Conservation (phyloP, 805 yeast species). For the Wickerhamiella occidentalis region DNA sequence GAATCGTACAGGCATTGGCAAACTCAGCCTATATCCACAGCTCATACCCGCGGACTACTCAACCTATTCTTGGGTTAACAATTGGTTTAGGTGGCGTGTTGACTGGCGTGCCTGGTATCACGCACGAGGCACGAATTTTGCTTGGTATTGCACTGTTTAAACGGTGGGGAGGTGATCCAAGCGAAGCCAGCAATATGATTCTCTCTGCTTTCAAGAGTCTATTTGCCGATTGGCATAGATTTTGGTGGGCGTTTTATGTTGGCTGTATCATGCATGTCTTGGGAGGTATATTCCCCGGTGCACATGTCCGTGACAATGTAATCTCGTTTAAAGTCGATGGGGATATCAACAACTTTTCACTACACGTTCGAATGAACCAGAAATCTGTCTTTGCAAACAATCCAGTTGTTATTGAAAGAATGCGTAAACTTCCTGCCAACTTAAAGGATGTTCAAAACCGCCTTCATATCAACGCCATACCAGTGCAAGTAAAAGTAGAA, state of each 20-base stretch:
- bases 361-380: conserved; percentile 19
- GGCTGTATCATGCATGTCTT: conserved; percentile 67
- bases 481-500: conserved; percentile 4
- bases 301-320: conserved; percentile 46
- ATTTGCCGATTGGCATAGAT: conserved; percentile 27
- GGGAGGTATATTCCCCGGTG: conserved; percentile 75
- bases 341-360: conserved; percentile 17
- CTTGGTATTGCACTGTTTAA: conserved; percentile 65
- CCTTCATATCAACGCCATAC: neutral
- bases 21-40: conserved; percentile 67
- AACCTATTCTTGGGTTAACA: conserved; percentile 60
- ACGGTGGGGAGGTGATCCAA: conserved; percentile 63
- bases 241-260: conserved; percentile 62
- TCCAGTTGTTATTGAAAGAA: conserved; percentile 15
- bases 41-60: conserved; percentile 64
- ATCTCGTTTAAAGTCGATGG: conserved; percentile 19
- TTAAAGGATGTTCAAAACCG: neutral
- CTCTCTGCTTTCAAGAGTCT: conserved; percentile 16
- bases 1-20: conserved; percentile 60
- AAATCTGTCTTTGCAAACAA: conserved; percentile 18
- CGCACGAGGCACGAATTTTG: conserved; percentile 58
- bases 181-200: conserved; percentile 11
- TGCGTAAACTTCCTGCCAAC: conserved; percentile 6
- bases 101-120: conserved; percentile 63
- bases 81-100: conserved; percentile 64